Conservation (phyloP, 1,284 basidiomycete species). For the Apiotrichum akiyoshidainum region DNA sequence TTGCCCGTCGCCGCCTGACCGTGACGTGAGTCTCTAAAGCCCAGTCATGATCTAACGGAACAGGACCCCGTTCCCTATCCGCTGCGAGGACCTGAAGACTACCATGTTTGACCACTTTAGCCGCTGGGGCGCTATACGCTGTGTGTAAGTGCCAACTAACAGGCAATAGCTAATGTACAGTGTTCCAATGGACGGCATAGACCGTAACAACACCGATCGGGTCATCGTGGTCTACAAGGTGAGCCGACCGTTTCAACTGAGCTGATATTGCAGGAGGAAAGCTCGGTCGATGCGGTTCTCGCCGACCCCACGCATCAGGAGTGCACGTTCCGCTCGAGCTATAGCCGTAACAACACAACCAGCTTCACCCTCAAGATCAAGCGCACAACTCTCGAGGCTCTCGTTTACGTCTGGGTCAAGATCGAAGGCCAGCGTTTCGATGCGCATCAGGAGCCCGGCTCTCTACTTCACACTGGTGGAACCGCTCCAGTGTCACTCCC, state of each 20-base stretch:
- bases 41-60: neutral
- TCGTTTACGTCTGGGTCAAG: conserved; percentile 27
- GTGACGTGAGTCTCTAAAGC: conserved; percentile 24
- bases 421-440: conserved; percentile 28
- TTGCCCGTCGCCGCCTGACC: conserved; percentile 24
- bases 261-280: conserved; percentile 19
- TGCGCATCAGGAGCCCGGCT: conserved; percentile 4
- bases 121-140: conserved; percentile 27
- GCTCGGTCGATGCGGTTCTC: conserved; percentile 17
- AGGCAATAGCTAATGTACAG: neutral
- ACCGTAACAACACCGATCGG: conserved; percentile 19
- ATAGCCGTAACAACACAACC: conserved; percentile 2
- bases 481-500: no score
- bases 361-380: conserved; percentile 15
- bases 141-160: conserved; percentile 20
- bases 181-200: neutral
- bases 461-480: no score
- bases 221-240: conserved; percentile 36
- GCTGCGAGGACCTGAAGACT: conserved; percentile 10
- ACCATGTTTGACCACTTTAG: conserved; percentile 31
- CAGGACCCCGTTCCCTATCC: conserved; percentile 32
- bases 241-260: conserved; percentile 1
- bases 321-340: conserved; percentile 17
- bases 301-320: conserved; percentile 21
- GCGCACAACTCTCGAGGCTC: conserved; percentile 7